Conservation (phyloP, 2,329 filamentous ascomycete genomes). For the Emmonsia crescens region DNA sequence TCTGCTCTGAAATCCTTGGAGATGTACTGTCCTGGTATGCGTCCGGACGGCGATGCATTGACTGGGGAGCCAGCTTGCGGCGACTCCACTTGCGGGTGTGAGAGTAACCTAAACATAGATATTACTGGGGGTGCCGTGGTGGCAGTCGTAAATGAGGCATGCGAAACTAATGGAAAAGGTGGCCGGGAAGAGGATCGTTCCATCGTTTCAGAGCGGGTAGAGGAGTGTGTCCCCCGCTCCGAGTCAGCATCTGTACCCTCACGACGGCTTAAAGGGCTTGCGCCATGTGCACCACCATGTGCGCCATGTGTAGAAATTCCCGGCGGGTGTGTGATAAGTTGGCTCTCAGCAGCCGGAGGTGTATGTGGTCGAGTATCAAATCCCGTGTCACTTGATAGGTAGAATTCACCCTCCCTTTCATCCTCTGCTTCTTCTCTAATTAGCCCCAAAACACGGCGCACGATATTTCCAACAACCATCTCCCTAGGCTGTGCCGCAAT, state of each 20-base stretch:
- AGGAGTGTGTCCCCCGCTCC: slow-evolving; percentile 1
- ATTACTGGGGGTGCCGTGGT: slow-evolving; percentile 43
- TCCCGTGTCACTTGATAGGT: slow-evolving; percentile 48
- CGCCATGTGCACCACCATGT: background rate
- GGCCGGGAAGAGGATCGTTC: slow-evolving; percentile 40
- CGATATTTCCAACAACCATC: slow-evolving; percentile 88
- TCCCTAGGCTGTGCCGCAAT: slow-evolving; percentile 79
- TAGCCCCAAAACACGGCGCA: slow-evolving; percentile 76
- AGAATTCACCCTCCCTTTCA: slow-evolving; percentile 55
- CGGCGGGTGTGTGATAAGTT: slow-evolving; percentile 4
- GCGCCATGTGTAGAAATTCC: background rate
- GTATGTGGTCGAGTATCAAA: slow-evolving; percentile 42
- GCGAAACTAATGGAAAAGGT: slow-evolving; percentile 37
- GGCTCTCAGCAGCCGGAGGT: slow-evolving; percentile 28
- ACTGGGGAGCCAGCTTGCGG: slow-evolving; percentile 31
- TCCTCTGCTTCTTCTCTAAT: slow-evolving; percentile 87
- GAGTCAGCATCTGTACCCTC: background rate
- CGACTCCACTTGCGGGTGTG: slow-evolving; percentile 46
- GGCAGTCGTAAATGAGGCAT: slow-evolving; percentile 15
- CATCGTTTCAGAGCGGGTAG: slow-evolving; percentile 8
- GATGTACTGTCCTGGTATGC: slow-evolving; percentile 19
- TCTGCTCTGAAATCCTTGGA: slow-evolving; percentile 71
- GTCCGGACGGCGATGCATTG: slow-evolving; percentile 26
- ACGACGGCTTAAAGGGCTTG: background rate
- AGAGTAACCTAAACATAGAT: slow-evolving; percentile 81